These are phyloP conservation scores for Colletotrichum noveboracense DNA, from an alignment of 2,329 filamentous ascomycete species.

Conservation along the genomic window DNA sequence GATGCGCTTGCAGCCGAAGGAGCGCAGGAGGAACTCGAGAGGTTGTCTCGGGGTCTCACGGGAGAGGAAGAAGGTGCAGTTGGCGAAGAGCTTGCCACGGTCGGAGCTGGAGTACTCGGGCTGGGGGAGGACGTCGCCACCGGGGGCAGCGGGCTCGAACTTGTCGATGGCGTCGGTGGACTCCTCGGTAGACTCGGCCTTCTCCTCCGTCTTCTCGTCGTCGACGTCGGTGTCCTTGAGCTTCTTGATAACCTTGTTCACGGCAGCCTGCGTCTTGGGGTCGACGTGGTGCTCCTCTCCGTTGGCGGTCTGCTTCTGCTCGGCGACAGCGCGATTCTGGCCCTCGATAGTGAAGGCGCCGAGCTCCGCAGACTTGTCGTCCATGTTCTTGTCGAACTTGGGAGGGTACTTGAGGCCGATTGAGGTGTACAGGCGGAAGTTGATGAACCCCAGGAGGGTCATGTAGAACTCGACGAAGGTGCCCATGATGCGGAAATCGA, in stretches of 20 bases:
- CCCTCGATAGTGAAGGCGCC: constrained; percentile 91
- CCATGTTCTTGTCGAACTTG: constrained; percentile 86
- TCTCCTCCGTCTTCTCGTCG: constrained; percentile 44
- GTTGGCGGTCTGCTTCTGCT: constrained; percentile 58
- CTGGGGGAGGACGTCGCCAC: constrained; percentile 86
- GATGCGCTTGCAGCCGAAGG: constrained; percentile 94
- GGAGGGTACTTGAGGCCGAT: constrained; percentile 94
- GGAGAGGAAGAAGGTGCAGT: constrained; percentile 90
- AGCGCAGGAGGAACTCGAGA: constrained; percentile 89
- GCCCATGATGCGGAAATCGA: constrained; percentile 99
- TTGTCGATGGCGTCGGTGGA: constrained; percentile 78
- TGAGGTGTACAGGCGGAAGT: constrained; percentile 92
- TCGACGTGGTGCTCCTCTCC: constrained; percentile 60
- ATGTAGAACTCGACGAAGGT: constrained; percentile 99
- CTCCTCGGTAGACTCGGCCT: constrained; percentile 43
- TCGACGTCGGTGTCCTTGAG: constrained; percentile 62
- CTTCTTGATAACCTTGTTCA: constrained; percentile 72
- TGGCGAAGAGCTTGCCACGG: constrained; percentile 79
- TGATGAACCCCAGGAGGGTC: constrained; percentile 92
- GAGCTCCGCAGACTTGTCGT: constrained; percentile 88
- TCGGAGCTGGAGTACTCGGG: constrained; percentile 71
- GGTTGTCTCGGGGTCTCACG: constrained; percentile 91
- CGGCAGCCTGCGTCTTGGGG: constrained; percentile 67
- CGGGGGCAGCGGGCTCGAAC: constrained; percentile 83
- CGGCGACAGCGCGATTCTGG: constrained; percentile 61